A percentile compares a stretch with the other conserved stretches of the same genome.
Evolutionary conservation across 1,284 basidiomycete genomes (phyloP).

Genomic region (Ganoderma sinense): DNA sequence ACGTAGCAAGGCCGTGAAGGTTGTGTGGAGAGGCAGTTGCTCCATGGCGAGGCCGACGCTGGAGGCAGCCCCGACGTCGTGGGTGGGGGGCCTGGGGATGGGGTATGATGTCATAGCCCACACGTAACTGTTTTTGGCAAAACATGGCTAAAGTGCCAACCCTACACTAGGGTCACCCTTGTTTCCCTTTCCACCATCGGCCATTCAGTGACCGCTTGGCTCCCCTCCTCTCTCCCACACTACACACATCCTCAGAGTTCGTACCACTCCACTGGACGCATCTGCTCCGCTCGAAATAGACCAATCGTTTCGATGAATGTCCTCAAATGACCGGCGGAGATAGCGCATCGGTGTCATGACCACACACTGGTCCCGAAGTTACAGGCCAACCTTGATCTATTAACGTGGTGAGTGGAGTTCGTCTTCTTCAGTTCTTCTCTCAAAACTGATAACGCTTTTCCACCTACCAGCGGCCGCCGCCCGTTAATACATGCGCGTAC

Average conservation of each 20-base stretch:
- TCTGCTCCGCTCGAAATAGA: constrained; percentile 1
- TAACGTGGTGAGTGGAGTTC: neutral
- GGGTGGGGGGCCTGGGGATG: too few relatives aligned
- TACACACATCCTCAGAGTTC: neutral
- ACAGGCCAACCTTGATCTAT: neutral
- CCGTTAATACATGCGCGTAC: neutral
- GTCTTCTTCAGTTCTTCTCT: neutral
- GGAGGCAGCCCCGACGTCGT: neutral
- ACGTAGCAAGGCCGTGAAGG: neutral
- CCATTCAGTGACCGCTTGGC: neutral
- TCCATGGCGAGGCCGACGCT: constrained; percentile 7
- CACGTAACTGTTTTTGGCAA: constrained; percentile 3
- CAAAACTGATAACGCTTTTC: neutral
- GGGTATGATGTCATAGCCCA: constrained; percentile 23
- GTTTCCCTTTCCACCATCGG: neutral
- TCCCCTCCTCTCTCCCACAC: neutral
- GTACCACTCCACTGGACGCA: neutral
- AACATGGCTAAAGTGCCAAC: constrained; percentile 17
- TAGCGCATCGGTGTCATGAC: constrained; percentile 6
- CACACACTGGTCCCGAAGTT: neutral
- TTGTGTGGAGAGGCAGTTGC: constrained; percentile 6
- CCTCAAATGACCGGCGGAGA: constrained; percentile 9
- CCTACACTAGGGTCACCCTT: constrained; percentile 18
- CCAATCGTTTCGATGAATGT: constrained; percentile 2
- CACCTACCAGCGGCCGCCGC: constrained; percentile 9